A percentile compares a stretch with the other conserved stretches of the same genome.
These are phyloP conservation scores for Backusella macrospora DNA, from an alignment of 192 early-diverging fungal genomes.

Conservation along the genomic window DNA sequence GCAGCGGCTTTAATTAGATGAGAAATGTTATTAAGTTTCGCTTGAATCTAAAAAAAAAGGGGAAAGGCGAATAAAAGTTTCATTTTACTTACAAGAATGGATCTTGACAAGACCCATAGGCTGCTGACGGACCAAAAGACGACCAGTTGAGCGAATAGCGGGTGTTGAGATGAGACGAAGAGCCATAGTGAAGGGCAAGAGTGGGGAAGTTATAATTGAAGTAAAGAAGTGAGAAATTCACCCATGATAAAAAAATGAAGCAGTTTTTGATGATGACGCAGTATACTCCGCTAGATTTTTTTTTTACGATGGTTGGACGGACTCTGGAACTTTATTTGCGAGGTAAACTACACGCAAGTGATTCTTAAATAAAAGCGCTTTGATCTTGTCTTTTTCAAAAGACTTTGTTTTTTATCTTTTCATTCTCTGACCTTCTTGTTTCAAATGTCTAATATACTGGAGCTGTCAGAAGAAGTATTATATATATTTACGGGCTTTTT, in stretches of 20 bases:
- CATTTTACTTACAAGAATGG: conserved; percentile 33
- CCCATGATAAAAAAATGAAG: conserved; percentile 5
- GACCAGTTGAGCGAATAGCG: conserved; percentile 31
- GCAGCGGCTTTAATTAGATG: not conserved
- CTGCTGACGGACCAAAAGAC: conserved; percentile 29
- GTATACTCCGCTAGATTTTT: conserved; percentile 1
- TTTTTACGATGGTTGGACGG: not conserved
- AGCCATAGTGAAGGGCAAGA: conserved; percentile 26
- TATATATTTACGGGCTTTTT: too few relatives aligned
- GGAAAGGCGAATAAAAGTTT: not conserved
- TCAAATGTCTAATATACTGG: too few relatives aligned
- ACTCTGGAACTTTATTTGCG: conserved; percentile 8
- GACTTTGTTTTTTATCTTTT: too few relatives aligned
- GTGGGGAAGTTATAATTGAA: conserved; percentile 3
- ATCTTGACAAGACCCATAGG: conserved; percentile 40
- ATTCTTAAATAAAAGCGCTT: too few relatives aligned
- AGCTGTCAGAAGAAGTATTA: too few relatives aligned
- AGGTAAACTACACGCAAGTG: not conserved
- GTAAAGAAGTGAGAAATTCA: conserved; percentile 14
- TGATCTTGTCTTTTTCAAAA: too few relatives aligned
- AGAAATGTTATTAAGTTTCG: not conserved
- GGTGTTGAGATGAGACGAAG: conserved; percentile 35
- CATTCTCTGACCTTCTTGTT: too few relatives aligned
- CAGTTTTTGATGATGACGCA: conserved; percentile 9
- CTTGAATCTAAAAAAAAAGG: conserved; percentile 17